Conservation (phyloP, 192 early-diverging fungal genomes). For the Rhizophlyctis rosea region DNA sequence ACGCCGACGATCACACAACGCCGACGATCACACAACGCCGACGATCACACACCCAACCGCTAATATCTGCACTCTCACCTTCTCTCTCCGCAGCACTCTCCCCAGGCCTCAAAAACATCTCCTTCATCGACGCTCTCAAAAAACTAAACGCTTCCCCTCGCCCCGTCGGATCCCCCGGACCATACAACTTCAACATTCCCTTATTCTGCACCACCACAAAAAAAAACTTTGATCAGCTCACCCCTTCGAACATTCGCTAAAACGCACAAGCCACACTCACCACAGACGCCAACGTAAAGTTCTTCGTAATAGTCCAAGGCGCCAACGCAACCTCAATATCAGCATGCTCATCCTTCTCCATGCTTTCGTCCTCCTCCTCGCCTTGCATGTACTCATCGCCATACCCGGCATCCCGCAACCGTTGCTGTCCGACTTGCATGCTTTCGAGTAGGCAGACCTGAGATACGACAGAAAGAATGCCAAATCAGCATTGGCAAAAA, state of each 20-base stretch:
- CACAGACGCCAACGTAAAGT: conserved; percentile 89
- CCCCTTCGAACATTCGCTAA: too few relatives aligned
- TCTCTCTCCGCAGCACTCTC: conserved; percentile 79
- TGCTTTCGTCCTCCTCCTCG: conserved; percentile 67
- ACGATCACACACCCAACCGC: too few relatives aligned
- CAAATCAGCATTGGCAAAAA: background rate
- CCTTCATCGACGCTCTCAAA: conserved; percentile 95
- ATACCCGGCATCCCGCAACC: conserved; percentile 88
- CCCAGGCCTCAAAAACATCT: conserved; percentile 86
- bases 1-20: too few relatives aligned
- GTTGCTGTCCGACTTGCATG: conserved; percentile 88
- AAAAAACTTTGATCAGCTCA: background rate
- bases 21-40: too few relatives aligned
- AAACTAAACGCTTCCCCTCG: conserved; percentile 96
- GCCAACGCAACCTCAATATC: conserved; percentile 93
- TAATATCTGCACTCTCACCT: conserved; percentile 43
- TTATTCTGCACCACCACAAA: conserved; percentile 58
- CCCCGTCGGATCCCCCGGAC: conserved; percentile 96
- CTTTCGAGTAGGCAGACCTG: conserved; percentile 88
- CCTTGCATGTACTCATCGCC: conserved; percentile 58
- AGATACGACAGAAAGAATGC: background rate
- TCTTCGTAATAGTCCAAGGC: conserved; percentile 92
- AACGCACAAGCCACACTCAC: too few relatives aligned
- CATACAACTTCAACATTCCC: conserved; percentile 91
- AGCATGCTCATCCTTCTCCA: conserved; percentile 40